Conservation (phyloP, 2,329 filamentous ascomycete genomes). For the Arthrobotrys megalospora region DNA sequence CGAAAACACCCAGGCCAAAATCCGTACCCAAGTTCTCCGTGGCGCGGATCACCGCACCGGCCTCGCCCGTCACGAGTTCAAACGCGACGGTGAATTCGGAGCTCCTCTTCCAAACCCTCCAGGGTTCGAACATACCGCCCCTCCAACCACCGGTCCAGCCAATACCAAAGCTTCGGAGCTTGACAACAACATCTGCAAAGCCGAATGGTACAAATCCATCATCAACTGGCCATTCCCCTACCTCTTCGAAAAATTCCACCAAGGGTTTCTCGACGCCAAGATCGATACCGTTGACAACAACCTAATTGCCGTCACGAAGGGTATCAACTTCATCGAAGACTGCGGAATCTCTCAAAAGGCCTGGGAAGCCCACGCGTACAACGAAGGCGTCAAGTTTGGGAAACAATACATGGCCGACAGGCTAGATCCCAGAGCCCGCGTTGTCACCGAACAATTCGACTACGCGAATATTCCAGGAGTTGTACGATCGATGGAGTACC, state of each 20-base stretch:
- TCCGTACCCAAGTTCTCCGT: conserved; percentile 56
- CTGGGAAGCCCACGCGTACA: conserved; percentile 47
- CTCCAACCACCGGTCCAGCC: conserved; percentile 31
- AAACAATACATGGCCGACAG: conserved; percentile 47
- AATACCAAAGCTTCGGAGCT: conserved; percentile 44
- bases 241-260: conserved; percentile 48
- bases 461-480: conserved; percentile 3
- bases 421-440: not conserved
- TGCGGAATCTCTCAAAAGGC: conserved; percentile 30
- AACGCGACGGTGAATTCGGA: conserved; percentile 53
- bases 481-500: conserved; percentile 13
- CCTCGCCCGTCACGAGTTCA: conserved; percentile 57
- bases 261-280: conserved; percentile 50
- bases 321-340: conserved; percentile 47
- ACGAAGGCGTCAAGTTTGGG: conserved; percentile 42
- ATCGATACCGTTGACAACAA: conserved; percentile 5
- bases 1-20: conserved; percentile 37
- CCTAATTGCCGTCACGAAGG: conserved; percentile 15
- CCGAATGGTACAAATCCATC: conserved; percentile 58
- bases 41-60: conserved; percentile 46
- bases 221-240: conserved; percentile 52
- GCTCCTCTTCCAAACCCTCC: conserved; percentile 47
- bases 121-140: conserved; percentile 13
- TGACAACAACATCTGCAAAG: conserved; percentile 58
- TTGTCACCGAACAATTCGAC: conserved; percentile 42